Evolutionary conservation across 1,284 basidiomycete genomes (phyloP).

Genomic region (Leccinum subatratum): DNA sequence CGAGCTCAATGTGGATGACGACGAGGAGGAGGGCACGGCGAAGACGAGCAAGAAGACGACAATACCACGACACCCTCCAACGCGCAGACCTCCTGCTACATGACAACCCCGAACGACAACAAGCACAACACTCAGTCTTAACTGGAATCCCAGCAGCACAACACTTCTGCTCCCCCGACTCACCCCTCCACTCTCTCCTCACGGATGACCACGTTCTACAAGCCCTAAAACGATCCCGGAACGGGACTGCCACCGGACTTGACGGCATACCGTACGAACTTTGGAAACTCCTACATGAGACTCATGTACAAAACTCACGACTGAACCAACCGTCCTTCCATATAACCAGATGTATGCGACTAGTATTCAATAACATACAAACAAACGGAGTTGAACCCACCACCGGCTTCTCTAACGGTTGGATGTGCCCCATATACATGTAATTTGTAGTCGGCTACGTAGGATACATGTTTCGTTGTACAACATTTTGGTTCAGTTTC

Average conservation of each 20-base stretch:
- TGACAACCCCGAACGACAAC: background rate
- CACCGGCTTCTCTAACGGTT: background rate
- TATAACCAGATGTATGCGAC: background rate
- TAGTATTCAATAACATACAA: slow-evolving; percentile 10
- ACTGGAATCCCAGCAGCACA: background rate
- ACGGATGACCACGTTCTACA: background rate
- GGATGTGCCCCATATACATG: slow-evolving; percentile 16
- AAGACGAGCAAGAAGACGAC: too few species aligned
- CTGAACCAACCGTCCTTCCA: background rate
- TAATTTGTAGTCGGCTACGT: too few species aligned
- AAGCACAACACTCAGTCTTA: background rate
- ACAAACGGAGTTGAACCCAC: background rate
- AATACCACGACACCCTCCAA: background rate
- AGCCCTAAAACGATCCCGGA: background rate
- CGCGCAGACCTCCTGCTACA: background rate
- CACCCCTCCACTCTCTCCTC: background rate
- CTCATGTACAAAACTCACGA: background rate
- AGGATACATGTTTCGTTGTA: too few species aligned
- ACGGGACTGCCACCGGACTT: background rate
- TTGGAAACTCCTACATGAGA: background rate
- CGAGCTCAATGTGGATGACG: too few species aligned
- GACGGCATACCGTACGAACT: background rate
- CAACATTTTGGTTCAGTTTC: too few species aligned
- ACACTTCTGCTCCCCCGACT: background rate
- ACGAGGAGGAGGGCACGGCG: too few species aligned